phyloP scores from a whole-genome alignment of 2,329 filamentous ascomycete genomes.

The Mycosphaerella sp. region DNA sequence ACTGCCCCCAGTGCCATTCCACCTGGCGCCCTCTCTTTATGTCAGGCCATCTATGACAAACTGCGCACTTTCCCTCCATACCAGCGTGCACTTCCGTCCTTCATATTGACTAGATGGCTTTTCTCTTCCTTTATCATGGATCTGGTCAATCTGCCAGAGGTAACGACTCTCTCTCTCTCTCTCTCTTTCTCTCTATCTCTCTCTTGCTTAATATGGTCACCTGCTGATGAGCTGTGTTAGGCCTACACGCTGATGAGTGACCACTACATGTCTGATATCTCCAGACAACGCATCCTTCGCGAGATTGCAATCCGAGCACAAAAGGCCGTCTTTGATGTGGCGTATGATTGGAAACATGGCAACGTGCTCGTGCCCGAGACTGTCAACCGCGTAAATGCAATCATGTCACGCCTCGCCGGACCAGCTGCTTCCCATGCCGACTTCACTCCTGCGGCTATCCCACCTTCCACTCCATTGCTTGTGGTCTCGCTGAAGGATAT shows the following conservation, averaged over 20 bases:
- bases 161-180: constrained; percentile 33
- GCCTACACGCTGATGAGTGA: constrained; percentile 65
- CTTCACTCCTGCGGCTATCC: not conserved
- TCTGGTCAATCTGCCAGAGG: constrained; percentile 84
- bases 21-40: constrained; percentile 74
- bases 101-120: constrained; percentile 85
- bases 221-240: constrained; percentile 39
- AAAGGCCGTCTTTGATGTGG: constrained; percentile 70
- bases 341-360: constrained; percentile 59
- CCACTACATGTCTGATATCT: constrained; percentile 87
- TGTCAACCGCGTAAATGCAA: constrained; percentile 64
- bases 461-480: constrained; percentile 12
- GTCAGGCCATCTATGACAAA: constrained; percentile 74
- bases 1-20: constrained; percentile 74
- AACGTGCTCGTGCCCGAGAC: constrained; percentile 58
- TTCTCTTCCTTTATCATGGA: constrained; percentile 82
- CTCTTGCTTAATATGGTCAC: too few relatives aligned
- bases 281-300: constrained; percentile 65
- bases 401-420: constrained; percentile 43
- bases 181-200: not conserved
- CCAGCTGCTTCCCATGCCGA: too few relatives aligned
- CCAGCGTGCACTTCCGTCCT: constrained; percentile 65
- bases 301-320: constrained; percentile 77
- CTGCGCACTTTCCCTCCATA: constrained; percentile 58
- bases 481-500: constrained; percentile 67